A percentile compares a stretch with the other conserved stretches of the same genome.
phyloP scores from a whole-genome alignment of 192 early-diverging fungal species.

The Gaertneriomyces semiglobifer region DNA sequence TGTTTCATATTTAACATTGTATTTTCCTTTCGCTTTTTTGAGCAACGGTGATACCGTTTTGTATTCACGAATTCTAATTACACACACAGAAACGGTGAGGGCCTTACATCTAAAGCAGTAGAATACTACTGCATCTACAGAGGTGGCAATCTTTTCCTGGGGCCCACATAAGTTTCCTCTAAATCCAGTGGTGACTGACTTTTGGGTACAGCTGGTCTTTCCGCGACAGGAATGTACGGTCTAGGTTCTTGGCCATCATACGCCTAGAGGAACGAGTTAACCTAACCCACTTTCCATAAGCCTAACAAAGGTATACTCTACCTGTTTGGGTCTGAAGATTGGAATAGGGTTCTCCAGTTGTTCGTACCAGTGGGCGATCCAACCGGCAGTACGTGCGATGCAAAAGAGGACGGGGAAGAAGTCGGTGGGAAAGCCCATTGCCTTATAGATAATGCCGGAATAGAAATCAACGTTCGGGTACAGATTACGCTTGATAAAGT shows the following conservation, averaged over 20 bases:
- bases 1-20: too few species aligned
- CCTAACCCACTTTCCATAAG: neutral
- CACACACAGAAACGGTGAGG: neutral
- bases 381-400: constrained; percentile 53
- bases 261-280: constrained; percentile 13
- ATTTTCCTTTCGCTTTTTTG: too few species aligned
- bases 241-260: constrained; percentile 50
- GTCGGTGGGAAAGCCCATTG: constrained; percentile 70
- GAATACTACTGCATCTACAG: neutral
- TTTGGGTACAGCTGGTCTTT: constrained; percentile 1
- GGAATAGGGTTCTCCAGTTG: constrained; percentile 44
- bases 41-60: too few species aligned
- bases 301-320: neutral
- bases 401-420: constrained; percentile 71
- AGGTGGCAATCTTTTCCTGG: constrained; percentile 9
- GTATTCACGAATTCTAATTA: too few species aligned
- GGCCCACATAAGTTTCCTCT: constrained; percentile 7
- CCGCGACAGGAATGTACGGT: constrained; percentile 40
- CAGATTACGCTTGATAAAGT: constrained; percentile 60
- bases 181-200: constrained; percentile 20
- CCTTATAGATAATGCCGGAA: constrained; percentile 60
- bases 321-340: constrained; percentile 66
- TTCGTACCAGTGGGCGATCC: constrained; percentile 67
- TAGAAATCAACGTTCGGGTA: constrained; percentile 60
- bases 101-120: neutral